These are phyloP conservation scores for Tylopilus sp. DNA, from an alignment of 1,284 basidiomycete genomes.

Conservation along the genomic window DNA sequence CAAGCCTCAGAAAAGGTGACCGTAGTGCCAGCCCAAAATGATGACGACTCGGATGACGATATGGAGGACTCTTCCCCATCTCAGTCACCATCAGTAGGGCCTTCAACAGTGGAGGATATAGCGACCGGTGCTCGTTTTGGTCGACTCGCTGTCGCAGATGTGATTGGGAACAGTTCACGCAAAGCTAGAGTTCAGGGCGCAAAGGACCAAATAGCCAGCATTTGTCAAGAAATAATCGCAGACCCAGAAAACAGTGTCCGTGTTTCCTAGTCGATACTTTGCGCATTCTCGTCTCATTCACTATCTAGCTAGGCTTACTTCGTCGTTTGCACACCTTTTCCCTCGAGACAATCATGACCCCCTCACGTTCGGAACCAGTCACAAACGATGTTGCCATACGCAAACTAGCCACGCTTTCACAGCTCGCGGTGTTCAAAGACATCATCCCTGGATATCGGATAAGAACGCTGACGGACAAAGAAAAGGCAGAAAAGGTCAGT, in stretches of 20 bases:
- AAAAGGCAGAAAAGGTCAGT: constrained; percentile 91
- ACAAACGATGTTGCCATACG: constrained; percentile 82
- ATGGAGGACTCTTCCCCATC: constrained; percentile 27
- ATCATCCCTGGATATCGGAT: constrained; percentile 91
- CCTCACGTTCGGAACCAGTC: constrained; percentile 64
- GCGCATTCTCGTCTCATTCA: constrained; percentile 19
- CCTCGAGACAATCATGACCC: constrained; percentile 65
- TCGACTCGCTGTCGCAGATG: constrained; percentile 74
- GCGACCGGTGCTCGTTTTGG: constrained; percentile 80
- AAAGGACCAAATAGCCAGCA: constrained; percentile 85
- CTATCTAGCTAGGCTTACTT: constrained; percentile 73
- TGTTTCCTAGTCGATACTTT: constrained; percentile 17
- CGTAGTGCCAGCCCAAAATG: constrained; percentile 34
- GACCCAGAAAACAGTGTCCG: constrained; percentile 83
- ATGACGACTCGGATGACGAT: constrained; percentile 46
- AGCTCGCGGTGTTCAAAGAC: constrained; percentile 94
- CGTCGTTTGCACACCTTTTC: constrained; percentile 86
- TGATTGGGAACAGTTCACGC: constrained; percentile 68
- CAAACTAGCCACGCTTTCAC: constrained; percentile 85
- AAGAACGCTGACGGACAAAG: constrained; percentile 84
- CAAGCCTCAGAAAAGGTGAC: constrained; percentile 55
- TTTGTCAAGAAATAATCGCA: constrained; percentile 86
- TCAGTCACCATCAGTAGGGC: constrained; percentile 27
- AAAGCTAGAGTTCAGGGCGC: constrained; percentile 71
- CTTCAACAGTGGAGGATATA: constrained; percentile 57